These are phyloP conservation scores for Tephrocybe sp. DNA, from an alignment of 768 basidiomycete genomes.

Conservation along the genomic window DNA sequence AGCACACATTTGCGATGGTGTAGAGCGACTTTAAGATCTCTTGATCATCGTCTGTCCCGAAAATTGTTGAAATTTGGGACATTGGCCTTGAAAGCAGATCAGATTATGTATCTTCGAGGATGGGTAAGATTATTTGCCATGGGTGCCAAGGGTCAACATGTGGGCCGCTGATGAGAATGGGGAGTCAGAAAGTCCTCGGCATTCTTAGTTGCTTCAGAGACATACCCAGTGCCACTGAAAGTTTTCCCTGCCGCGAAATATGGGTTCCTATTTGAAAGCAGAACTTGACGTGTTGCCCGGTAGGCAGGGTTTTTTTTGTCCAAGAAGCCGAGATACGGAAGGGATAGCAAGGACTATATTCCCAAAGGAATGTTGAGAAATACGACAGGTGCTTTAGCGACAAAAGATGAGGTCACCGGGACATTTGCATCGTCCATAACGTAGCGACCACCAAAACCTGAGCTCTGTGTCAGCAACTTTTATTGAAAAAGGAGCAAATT, in stretches of 20 bases:
- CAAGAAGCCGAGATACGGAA: slow-evolving; percentile 80
- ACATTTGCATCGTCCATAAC: slow-evolving; percentile 89
- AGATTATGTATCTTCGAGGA: too few species aligned
- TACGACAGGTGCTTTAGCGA: not conserved
- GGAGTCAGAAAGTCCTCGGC: not conserved
- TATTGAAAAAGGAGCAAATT: too few species aligned
- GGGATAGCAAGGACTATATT: slow-evolving; percentile 68
- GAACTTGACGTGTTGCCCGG: slow-evolving; percentile 58
- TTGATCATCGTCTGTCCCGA: slow-evolving; percentile 68
- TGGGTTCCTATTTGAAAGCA: slow-evolving; percentile 67
- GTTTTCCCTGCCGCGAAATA: slow-evolving; percentile 64
- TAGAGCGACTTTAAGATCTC: slow-evolving; percentile 67
- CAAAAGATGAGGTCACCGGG: slow-evolving; percentile 48
- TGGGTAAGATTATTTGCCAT: too few species aligned
- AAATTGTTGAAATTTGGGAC: slow-evolving; percentile 75
- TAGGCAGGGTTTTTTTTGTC: slow-evolving; percentile 59
- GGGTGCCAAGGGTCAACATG: slow-evolving; percentile 74
- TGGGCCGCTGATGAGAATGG: slow-evolving; percentile 51
- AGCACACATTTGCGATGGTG: slow-evolving; percentile 64
- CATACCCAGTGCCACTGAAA: slow-evolving; percentile 72
- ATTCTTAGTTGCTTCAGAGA: not conserved
- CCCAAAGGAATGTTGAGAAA: not conserved
- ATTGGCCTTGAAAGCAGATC: slow-evolving; percentile 60
- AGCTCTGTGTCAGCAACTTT: too few species aligned
- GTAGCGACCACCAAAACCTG: slow-evolving; percentile 68